phyloP scores from a whole-genome alignment of 495 filamentous ascomycete species.

The Xylaria acuta region DNA sequence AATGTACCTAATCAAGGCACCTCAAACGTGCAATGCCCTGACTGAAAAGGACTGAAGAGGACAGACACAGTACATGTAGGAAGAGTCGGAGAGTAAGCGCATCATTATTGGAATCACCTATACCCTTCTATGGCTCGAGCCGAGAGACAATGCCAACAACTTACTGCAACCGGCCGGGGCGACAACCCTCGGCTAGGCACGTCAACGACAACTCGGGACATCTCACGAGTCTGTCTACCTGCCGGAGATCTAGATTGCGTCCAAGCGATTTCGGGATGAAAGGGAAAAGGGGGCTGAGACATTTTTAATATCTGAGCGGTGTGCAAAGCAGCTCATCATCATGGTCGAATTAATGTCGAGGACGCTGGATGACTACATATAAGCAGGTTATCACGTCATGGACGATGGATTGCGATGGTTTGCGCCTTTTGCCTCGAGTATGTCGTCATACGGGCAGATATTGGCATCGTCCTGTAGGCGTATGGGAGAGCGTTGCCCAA shows the following conservation, averaged over 20 bases:
- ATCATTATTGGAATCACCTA: not conserved
- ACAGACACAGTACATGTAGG: not conserved
- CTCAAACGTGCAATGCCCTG: not conserved
- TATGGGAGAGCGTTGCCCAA: not conserved
- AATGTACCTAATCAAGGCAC: not conserved
- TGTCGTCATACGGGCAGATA: slow-evolving; percentile 16
- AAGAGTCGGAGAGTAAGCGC: too few species aligned
- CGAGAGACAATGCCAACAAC: not conserved
- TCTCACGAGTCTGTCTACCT: not conserved
- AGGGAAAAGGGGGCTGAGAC: slow-evolving; percentile 13
- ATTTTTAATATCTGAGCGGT: slow-evolving; percentile 16
- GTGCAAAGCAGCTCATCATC: not conserved
- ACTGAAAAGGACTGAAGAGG: too few species aligned
- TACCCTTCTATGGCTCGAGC: not conserved
- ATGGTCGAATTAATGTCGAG: slow-evolving; percentile 21
- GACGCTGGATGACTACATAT: slow-evolving; percentile 22
- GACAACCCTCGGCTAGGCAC: not conserved
- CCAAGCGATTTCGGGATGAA: slow-evolving; percentile 7
- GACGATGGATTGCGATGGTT: slow-evolving; percentile 7
- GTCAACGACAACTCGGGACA: not conserved
- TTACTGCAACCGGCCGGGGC: slow-evolving; percentile 8
- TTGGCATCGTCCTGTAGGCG: not conserved
- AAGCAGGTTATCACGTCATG: slow-evolving; percentile 26
- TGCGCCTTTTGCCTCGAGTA: slow-evolving; percentile 8
- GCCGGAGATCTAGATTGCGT: slow-evolving; percentile 9